Base-by-base conservation (phyloP, 2,329 filamentous ascomycete genomes). In the Colletotrichum phormii region DNA sequence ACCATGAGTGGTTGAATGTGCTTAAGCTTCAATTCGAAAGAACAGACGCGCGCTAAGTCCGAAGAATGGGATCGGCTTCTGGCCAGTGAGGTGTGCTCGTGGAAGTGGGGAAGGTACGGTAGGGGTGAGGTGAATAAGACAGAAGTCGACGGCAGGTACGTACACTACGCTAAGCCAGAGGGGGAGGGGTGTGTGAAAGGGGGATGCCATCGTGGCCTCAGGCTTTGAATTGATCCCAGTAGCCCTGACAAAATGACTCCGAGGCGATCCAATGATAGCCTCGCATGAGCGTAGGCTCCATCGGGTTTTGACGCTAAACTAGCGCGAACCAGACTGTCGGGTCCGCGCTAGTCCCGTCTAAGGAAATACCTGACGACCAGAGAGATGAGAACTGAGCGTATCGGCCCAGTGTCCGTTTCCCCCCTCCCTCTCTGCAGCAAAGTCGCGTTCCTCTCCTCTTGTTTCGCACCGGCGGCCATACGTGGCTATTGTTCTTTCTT, bases 1-100 rank as follows among this genome's bases (percentile, higher is more conserved):
- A 35, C 59, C 33, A n/a, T 64, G 42, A 65, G 54, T 70, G 60
- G 70, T 61, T 61, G 54, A 55, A 51, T 42, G 53, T 61, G 70
- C 65, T 70, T 70, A 72, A 51, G 18, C 66, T 70, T 65, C 60
- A 37, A 53, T 42, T 46, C 4, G 62, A 64, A 51, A 37, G 35
- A 64, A 64, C 62, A 64, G 62, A 64, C 62, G 62, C 62, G 62
- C 62, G 62, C 62, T 64, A 64, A 64, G 49, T 64, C 62, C 33
- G 62, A 64, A 57, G 15, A 46, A 33, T 3, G 7, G 51, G 22
- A 46, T 57, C 62, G 33, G 62, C 26, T 24, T 31, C 31, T 64
- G 35, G 18, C 62, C 62, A 64, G 18, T 57, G 11, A 64, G 35
- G 15, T 57, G 35, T 46, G 33, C 24, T 22, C 2, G 3, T 29